A percentile compares a stretch with the other conserved stretches of the same genome.
These are phyloP conservation scores for Candida parachauliodes DNA, from an alignment of 805 yeast genomes.

Conservation along the genomic window DNA sequence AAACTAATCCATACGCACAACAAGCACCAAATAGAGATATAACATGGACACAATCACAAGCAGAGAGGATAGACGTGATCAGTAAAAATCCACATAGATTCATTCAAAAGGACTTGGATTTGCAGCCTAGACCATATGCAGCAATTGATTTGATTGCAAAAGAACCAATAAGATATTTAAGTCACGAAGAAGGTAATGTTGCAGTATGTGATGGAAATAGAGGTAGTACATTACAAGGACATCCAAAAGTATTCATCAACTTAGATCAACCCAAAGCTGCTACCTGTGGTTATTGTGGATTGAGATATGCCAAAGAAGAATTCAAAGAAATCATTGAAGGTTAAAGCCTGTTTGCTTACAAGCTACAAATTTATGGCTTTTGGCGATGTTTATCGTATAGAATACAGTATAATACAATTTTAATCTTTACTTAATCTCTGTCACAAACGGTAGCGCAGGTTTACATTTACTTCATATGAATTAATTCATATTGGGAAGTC, in stretches of 20 bases:
- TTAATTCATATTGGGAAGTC: too few relatives aligned
- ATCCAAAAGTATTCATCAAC: constrained; percentile 78
- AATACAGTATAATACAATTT: too few relatives aligned
- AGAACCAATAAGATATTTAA: constrained; percentile 64
- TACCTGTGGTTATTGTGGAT: constrained; percentile 80
- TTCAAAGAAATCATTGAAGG: constrained; percentile 38
- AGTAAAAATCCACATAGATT: constrained; percentile 56
- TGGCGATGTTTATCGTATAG: too few relatives aligned
- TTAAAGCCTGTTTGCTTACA: too few relatives aligned
- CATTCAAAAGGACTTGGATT: constrained; percentile 61
- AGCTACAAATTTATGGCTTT: too few relatives aligned
- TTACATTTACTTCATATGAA: too few relatives aligned
- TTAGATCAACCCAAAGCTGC: constrained; percentile 71
- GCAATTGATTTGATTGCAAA: constrained; percentile 80
- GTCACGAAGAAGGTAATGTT: constrained; percentile 44
- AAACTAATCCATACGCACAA: constrained; percentile 25
- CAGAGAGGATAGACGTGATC: constrained; percentile 53
- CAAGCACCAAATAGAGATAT: constrained; percentile 76
- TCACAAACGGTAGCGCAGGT: too few relatives aligned
- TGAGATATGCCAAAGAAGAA: constrained; percentile 58
- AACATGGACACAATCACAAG: constrained; percentile 73
- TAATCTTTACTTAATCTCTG: too few relatives aligned
- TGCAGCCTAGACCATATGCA: constrained; percentile 77
- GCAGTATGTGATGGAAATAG: constrained; percentile 85
- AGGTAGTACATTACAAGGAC: constrained; percentile 68